Conservation (phyloP, 495 filamentous ascomycete species). For the Hypoxylon subgilvum region DNA sequence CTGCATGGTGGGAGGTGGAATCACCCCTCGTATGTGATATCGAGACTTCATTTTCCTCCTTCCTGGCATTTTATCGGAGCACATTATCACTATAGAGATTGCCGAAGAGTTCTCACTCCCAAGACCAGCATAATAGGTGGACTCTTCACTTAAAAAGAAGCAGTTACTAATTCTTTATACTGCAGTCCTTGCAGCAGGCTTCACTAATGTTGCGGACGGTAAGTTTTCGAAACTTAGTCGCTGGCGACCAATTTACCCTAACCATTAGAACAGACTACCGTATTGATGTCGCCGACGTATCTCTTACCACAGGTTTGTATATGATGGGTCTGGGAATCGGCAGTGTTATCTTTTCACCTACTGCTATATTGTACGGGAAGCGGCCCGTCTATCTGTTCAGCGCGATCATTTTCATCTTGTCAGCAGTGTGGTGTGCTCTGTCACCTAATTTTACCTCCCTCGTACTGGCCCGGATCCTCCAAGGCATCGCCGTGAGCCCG, state of each 20-base stretch:
- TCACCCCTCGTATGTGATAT: no score
- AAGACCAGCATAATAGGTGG: no score
- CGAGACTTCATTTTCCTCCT: no score
- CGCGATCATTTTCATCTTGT: conserved; percentile 74
- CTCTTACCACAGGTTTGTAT: conserved; percentile 89
- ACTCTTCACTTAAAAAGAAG: no score
- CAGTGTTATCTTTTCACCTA: conserved; percentile 82
- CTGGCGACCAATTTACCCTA: neutral
- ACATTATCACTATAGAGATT: no score
- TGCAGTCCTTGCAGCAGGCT: conserved; percentile 80
- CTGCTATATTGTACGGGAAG: conserved; percentile 90
- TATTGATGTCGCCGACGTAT: conserved; percentile 74
- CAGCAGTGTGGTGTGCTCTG: conserved; percentile 84
- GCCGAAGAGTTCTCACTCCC: no score
- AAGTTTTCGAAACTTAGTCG: neutral
- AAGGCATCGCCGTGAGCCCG: conserved; percentile 85
- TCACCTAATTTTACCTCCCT: conserved; percentile 82
- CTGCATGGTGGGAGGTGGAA: conserved; percentile 87
- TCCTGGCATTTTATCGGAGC: no score
- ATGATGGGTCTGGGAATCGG: conserved; percentile 94
- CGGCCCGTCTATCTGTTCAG: conserved; percentile 88
- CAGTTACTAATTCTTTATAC: no score
- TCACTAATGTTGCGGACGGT: conserved; percentile 73
- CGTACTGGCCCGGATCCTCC: conserved; percentile 81
- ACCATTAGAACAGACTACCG: conserved; percentile 56